Base-by-base conservation (phyloP, 805 yeast species). In the Lachancea waltii region DNA sequence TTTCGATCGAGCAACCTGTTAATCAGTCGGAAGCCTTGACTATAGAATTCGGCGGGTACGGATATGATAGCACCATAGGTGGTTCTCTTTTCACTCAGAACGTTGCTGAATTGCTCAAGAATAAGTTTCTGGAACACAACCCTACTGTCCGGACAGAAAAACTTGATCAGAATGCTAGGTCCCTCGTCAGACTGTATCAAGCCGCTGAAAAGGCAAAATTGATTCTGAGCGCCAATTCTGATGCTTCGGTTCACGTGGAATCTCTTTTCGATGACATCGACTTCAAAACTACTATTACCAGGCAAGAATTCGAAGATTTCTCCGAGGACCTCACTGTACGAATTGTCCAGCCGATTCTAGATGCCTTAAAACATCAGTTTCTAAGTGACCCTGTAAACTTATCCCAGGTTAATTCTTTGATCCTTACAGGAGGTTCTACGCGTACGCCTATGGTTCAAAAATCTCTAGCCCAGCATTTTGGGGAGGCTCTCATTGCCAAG, bases 191-290 rank as follows among this genome's bases (percentile, higher is more conserved):
- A 46, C 68, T 89, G 33, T 75, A 78, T 69, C 85, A 81, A 47
- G 77, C 86, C 26, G 83, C 97, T 9, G 97, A 92, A 58, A 84
- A 85, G 58, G 89, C 90, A 4, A 92, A 92, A 60, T 66, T 77
- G 24, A 78, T 92, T 18, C 67, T 92, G 34, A 85, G 96, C 54
- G 97, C 95, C 5, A 92, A 92, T 58, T 60, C 68, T 14, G 97
- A 90, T 31, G 85, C 85, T 10, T 63, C 65, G n/a, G 74, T 84
- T 2, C 76, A 82, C 11, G 70, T 90, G 39, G 98, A 92, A 62
- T 73, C 85, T 3, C 55, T 90, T 17, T 69, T 69, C 50, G 68
- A 79, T 23, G 96, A 86, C 40, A 63, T 73, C 34, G 97, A 92
- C 56, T 79, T 89, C 63, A 76, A 69, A 49, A 62, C 81, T 3